Evolutionary conservation across 148 eudicot genomes (phyloP), one percentile per base, ranked within the genome.

Genomic region (Dysphania ambrosioides): DNA sequence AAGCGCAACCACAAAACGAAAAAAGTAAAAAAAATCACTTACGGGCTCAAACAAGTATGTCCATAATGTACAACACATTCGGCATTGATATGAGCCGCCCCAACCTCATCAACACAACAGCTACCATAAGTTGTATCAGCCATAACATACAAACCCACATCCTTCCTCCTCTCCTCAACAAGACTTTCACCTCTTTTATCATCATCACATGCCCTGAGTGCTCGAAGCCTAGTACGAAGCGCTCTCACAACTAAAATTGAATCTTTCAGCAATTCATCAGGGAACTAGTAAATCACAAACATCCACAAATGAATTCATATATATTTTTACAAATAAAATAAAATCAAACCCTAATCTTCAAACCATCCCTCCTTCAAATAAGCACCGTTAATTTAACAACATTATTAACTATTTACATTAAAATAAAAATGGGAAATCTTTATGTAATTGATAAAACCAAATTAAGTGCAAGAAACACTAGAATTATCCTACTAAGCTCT

Each of bases 31-130:
- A 5, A 18, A 66, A 57, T 32, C 34, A 88, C 98, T 90, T 79
- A 94, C 98, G 87, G 92, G 85, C 98, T 94, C 77, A 92, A 81
- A 83, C 98, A 94, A 0, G 98, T 91, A 73, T 89, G 97, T 16
- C 98, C 97, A 66, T 90, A 94, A 83, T 94, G 98, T 76, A 92
- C 72, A 72, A 94, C 95, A 49, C 95, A 89, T 18, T 94, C 90
- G 1, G 98, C 95, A 88, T 83, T 84, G 55, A 90, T 87, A 69
- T 94, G 98, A 74, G 98, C 86, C 7, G 98, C 98, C 41, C 93
- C 98, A 71, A 94, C 96, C 79, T 92, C 98, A 70, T 94, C 98
- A 36, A 94, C 89, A 38, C 98, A 94, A 73, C 98, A 94, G 78
- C 97, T 94, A 8, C 98, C 97, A 59, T 90, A 94, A 9, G 95